These are phyloP conservation scores for Mitosporidium daphniae DNA, from an alignment of 371 early-diverging fungal species.

Conservation along the genomic window DNA sequence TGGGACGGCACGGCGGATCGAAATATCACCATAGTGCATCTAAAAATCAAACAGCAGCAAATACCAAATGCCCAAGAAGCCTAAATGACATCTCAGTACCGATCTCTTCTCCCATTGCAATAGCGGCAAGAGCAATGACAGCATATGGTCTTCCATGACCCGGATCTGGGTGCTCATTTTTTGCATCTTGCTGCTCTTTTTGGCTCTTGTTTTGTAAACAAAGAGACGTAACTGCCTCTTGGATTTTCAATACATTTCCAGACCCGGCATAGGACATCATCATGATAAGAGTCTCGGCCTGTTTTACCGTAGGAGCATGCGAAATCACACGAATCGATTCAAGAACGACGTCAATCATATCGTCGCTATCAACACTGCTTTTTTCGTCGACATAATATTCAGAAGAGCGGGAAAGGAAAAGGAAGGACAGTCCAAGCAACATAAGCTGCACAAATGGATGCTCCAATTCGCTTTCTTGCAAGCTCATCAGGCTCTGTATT, in stretches of 20 bases:
- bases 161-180: constrained; percentile 31
- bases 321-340: no score
- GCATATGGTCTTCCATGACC: constrained; percentile 39
- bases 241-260: constrained; percentile 74
- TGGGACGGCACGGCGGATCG: constrained; percentile 58
- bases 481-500: constrained; percentile 68
- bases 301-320: no score
- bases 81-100: constrained; percentile 76
- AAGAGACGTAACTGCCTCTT: constrained; percentile 49
- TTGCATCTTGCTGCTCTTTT: constrained; percentile 53
- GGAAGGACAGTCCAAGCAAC: constrained; percentile 48
- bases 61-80: constrained; percentile 53
- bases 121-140: constrained; percentile 64
- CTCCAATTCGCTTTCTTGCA: constrained; percentile 35
- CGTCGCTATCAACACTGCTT: no score
- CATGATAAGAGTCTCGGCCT: no score
- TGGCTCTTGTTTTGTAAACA: constrained; percentile 11
- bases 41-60: constrained; percentile 4
- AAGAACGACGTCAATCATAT: no score
- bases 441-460: constrained; percentile 45
- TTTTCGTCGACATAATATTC: no score
- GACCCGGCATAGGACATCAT: constrained; percentile 15
- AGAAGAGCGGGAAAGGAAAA: no score
- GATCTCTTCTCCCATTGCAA: constrained; percentile 77
- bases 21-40: constrained; percentile 90